Evolutionary conservation across 306 rosid species (phyloP), one percentile per base, ranked within the genome.

Genomic region (Dalbergia oliveri): DNA sequence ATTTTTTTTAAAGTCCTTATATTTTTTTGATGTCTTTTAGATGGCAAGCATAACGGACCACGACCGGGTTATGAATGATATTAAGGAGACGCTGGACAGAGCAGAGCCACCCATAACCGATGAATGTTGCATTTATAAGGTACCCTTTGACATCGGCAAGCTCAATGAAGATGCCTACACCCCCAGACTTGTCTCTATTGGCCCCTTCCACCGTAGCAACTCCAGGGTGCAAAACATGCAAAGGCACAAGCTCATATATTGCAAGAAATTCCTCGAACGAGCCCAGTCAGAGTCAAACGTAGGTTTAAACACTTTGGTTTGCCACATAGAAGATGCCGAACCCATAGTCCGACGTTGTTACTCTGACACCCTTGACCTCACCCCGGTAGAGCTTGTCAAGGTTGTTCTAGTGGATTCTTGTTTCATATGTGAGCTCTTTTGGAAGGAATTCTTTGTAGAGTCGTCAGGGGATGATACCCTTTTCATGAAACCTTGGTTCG

Each of bases 101-200:
- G 76, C 79, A 26, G 64, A 75, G 19, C 31, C 70, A 21, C n/a
- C 64, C 0, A 4, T 66, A 1, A 64, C 39, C 0, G 4, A 1
- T 0, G 77, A 86, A 3, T 80, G 83, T 63, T 75, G 82, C 80
- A 83, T 83, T 64, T 76, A 79, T 43, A 66, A 5, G 66, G 87
- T 83, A 11, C 87, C 89, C 11, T 59, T 16, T 9, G 11, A 33
- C 35, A 34, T 86, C 15, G 81, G 83, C 61, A 76, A 1, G 8
- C 58, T 79, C 41, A 83, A 71, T 14, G 21, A 66, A 10, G 47
- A 86, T 56, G 82, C 82, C 8, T 83, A 79, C 62, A 76, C 87
- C 15, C 89, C 89, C n/a, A 79, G 34, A 14, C 67, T 82, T 60
- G 69, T 86, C 75, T 86, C 88, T 9, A 79, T 83, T 2, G 89